Base-by-base conservation (phyloP, 306 rosid species). In the Rosa lucieae region DNA sequence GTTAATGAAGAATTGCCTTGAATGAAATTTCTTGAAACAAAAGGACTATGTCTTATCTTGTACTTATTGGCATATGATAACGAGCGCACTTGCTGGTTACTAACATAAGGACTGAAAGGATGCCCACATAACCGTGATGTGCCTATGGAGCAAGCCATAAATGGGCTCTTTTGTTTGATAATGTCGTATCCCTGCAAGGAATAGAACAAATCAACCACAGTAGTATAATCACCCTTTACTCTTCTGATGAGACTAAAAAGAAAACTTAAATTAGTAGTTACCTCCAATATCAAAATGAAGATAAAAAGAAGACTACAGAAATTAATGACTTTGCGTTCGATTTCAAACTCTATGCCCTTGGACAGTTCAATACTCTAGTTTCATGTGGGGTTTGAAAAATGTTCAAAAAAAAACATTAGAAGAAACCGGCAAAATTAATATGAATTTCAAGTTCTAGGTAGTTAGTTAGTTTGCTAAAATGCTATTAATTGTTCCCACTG, bases 181-280 rank as follows among this genome's bases (percentile, higher is more conserved):
- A 74, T 29, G 78, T 74, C 56, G 67, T 75, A 79, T 68, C 87
- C 88, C 91, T 89, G 90, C 87, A 82, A 73, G 43, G 71, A 78
- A 80, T 55, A 48, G 68, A 72, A 61, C 32, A 72, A 40, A 62
- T 26, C 56, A 85, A 51, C 39, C 40, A 79, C 6, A 75, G 70
- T 53, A 72, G 56, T 14, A 58, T 20, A 66, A 47, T 67, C 43
- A 48, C 37, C 32, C 73, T 42, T 73, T 18, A 46, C 53, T 52
- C 73, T 29, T 51, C 21, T 58, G 43, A 46, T 23, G 49, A 72
- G 21, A 56, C 29, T 63, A 59, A 35, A 17, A 53, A 1, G 8
- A 79, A 26, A 42, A 20, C 21, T 48, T 56, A 40, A 42, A 40
- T 42, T 9, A 56, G 37, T 42, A 69, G 48, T 17, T 52, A 3